Conservation (phyloP, 2,329 filamentous ascomycete species). For the Fusarium nisikadoi region DNA sequence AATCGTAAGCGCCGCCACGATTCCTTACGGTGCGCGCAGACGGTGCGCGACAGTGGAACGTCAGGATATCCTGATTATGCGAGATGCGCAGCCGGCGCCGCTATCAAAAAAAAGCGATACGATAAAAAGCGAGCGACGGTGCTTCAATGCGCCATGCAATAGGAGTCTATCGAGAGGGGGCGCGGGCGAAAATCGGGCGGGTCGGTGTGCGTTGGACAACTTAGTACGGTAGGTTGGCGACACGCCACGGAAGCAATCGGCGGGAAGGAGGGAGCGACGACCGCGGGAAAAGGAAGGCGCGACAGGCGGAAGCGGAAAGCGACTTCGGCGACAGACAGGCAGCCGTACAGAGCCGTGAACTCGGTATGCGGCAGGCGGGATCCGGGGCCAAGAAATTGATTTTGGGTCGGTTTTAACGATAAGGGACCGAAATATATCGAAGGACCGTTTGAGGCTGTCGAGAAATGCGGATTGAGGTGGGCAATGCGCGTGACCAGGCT, state of each 20-base stretch:
- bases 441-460: conserved; percentile 48
- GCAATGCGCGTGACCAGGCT: conserved; percentile 53
- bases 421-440: conserved; percentile 36
- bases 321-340: conserved; percentile 26
- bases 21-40: conserved; percentile 51
- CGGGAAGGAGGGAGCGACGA: conserved; percentile 35
- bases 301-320: conserved; percentile 21
- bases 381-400: conserved; percentile 25
- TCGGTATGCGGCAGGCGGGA: conserved; percentile 26
- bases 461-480: conserved; percentile 48
- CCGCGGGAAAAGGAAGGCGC: conserved; percentile 36
- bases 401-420: conserved; percentile 29
- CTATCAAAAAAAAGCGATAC: conserved; percentile 29
- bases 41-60: conserved; percentile 40
- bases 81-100: conserved; percentile 29
- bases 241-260: conserved; percentile 42
- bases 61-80: conserved; percentile 20
- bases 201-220: conserved; percentile 35
- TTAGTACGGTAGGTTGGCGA: conserved; percentile 23
- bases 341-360: conserved; percentile 16
- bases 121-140: conserved; percentile 33
- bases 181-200: conserved; percentile 31
- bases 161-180: conserved; percentile 21
- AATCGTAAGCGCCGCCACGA: conserved; percentile 68
- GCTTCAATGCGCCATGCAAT: conserved; percentile 50